Evolutionary conservation across 2,329 filamentous ascomycete species (phyloP).

Genomic region (Calonectria honghensis): DNA sequence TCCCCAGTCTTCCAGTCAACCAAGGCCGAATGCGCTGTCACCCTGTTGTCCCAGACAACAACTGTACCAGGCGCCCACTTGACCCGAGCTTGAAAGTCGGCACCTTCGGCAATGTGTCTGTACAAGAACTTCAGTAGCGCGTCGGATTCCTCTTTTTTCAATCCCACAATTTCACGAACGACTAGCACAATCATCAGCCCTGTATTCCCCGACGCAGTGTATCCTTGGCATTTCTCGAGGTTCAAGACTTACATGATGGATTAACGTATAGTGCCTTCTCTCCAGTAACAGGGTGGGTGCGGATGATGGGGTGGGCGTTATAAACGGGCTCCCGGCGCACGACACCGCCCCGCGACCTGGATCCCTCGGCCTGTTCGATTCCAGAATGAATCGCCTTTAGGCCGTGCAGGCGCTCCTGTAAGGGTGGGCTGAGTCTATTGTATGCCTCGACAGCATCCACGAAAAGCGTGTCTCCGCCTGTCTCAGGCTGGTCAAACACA

Average conservation of each 20-base stretch:
- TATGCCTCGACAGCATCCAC: conserved; percentile 31
- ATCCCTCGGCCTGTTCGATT: conserved; percentile 27
- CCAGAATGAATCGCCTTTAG: conserved; percentile 34
- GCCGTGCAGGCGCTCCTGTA: conserved; percentile 30
- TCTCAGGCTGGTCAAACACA: conserved; percentile 5
- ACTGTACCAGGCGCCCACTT: conserved; percentile 78
- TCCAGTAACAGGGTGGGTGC: conserved; percentile 70
- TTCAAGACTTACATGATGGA: conserved; percentile 56
- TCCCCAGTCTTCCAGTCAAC: conserved; percentile 25
- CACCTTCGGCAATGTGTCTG: conserved; percentile 78
- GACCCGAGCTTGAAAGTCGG: conserved; percentile 78
- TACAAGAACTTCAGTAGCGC: conserved; percentile 80
- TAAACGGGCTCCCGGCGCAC: conserved; percentile 32
- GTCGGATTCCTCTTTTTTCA: conserved; percentile 82
- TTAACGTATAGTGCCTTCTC: conserved; percentile 83
- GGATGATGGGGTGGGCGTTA: conserved; percentile 72
- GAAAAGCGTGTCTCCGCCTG: conserved; percentile 38
- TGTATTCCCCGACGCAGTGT: fast-evolving
- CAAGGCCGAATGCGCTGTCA: conserved; percentile 35
- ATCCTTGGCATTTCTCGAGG: not conserved
- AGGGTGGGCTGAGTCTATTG: conserved; percentile 20
- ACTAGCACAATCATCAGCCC: not conserved
- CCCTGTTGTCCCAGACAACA: conserved; percentile 69
- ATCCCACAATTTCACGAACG: conserved; percentile 71
- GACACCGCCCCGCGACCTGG: conserved; percentile 11